Base-by-base conservation (phyloP, 2,329 filamentous ascomycete genomes). In the Didymosphaeria variabile region DNA sequence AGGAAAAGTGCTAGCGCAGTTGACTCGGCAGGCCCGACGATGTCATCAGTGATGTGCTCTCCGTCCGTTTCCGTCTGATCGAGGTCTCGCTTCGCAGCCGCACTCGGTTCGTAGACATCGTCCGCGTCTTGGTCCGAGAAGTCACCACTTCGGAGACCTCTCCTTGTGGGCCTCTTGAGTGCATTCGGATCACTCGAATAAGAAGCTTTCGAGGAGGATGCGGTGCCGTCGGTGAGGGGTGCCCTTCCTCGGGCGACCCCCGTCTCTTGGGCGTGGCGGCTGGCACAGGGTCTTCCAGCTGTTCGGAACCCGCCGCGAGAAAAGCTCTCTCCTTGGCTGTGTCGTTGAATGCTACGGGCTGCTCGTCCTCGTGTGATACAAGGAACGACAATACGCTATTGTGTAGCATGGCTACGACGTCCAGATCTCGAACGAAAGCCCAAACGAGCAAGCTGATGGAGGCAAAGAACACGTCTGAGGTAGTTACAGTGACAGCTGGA, bases 381-480 rank as follows among this genome's bases (percentile, higher is more conserved):
- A 76, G 50, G 53, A 73, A 73, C 6, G 72, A 70, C 7, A 79
- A 59, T 31, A 74, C 55, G 47, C 72, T 77, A 60, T 67, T 73
- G 23, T 74, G 67, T 8, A 88, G 69, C 65, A 89, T 84, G 10
- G 83, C 79, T n/a, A 77, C 74, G 0, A 83, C 79, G 65, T 86
- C 82, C 3, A 85, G 77, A 23, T 83, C 81, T 34, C 86, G 80
- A 1, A 84, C 80, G 44, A 85, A 85, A n/a, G 84, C 82, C 87
- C 87, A 89, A 1, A 84, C 59, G 1, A 86, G 82, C n/a, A 88
- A 72, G 58, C 82, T 85, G 15, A 86, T 60, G 1, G 80, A 79
- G 23, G 83, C 86, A 38, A 88, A 78, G 15, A 90, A 70, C 1
- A 87, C 87, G 72, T 90, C 88, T 74, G 83, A 84, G 6, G 84